phyloP scores from a whole-genome alignment of 306 rosid species.

The Vicia villosa region DNA sequence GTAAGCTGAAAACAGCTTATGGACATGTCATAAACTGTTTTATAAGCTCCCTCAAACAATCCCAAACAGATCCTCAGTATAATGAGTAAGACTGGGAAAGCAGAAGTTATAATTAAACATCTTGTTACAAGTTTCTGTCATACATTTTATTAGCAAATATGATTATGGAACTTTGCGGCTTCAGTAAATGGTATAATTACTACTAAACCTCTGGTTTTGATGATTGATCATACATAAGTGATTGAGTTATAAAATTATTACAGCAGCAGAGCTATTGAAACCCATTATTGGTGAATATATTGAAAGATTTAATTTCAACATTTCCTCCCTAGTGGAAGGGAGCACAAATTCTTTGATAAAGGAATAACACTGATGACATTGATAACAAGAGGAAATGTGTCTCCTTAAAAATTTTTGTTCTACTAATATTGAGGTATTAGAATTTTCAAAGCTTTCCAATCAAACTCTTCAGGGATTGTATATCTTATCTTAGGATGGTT shows the following conservation, averaged over 20 bases:
- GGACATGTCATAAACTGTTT: too few relatives aligned
- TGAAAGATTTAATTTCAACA: slow-evolving; percentile 25
- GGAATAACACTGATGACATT: not conserved
- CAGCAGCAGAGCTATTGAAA: slow-evolving; percentile 11
- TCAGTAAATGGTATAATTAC: slow-evolving; percentile 25
- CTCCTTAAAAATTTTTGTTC: slow-evolving; percentile 22
- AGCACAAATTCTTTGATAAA: slow-evolving; percentile 23
- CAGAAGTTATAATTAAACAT: not conserved
- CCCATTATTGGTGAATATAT: slow-evolving; percentile 24
- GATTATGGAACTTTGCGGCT: slow-evolving; percentile 4
- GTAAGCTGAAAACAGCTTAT: too few relatives aligned
- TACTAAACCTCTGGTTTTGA: slow-evolving; percentile 25
- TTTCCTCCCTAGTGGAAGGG: slow-evolving; percentile 1
- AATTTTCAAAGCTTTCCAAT: not conserved
- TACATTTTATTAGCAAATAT: slow-evolving; percentile 8
- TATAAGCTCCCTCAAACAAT: too few relatives aligned
- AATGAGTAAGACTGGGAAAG: not conserved
- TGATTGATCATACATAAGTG: slow-evolving; percentile 24
- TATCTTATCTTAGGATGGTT: slow-evolving; percentile 9
- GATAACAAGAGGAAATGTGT: slow-evolving; percentile 5
- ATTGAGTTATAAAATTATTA: slow-evolving; percentile 10
- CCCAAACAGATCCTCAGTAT: not conserved
- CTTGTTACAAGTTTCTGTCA: not conserved
- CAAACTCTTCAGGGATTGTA: slow-evolving; percentile 11
- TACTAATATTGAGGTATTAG: not conserved